Evolutionary conservation across 139 green algal genomes (phyloP), one percentile per base, ranked within the genome.

Genomic region (Chlamydomonas incerta): DNA sequence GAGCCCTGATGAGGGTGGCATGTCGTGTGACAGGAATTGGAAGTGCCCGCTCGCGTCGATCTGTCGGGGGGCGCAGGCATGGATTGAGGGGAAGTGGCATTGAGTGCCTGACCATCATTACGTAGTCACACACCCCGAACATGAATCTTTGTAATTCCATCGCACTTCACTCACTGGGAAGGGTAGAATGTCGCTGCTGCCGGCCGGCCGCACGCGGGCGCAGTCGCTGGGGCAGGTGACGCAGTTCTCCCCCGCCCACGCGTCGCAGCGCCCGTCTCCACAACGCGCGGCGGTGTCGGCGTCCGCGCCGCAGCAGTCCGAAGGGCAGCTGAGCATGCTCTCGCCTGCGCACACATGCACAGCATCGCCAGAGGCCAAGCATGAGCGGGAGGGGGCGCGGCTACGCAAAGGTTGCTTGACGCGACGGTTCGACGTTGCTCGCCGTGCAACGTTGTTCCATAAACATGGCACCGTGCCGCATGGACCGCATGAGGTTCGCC

Each of bases 221-320:
- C 79, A 85, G 58, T 84, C 76, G 9, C 0, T 1, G 37, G 76
- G 33, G 62, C 76, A 84, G 24, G 76, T 66, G 21, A 15, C 18
- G 60, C 76, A 84, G 55, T 24, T 84, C 65, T 84, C 76, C 2
- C 76, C 76, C 24, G 76, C 76, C 76, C 76, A 84, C 26, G 65
- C 65, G 76, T 84, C 76, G 37, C 76, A 84, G 9, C 47, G 8
- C 15, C 76, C 76, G 41, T 84, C 76, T 37, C 76, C 76, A 37
- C 76, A 84, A 20, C 10, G 9, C 3, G 75, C 29, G 57, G 57
- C 62, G n/a, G 33, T 14, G 57, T 2, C 58, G 2, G 21, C 21
- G 3, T 17, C 23, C 28, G 17, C 6, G 73, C 9, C n/a, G 46
- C 31, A 63, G 37, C 52, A 81, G 58, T 57, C 75, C 17, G 11